Evolutionary conservation across 352 stramenopile species (phyloP), one percentile per base, ranked within the genome.

Genomic region (Phytopythium kandeliae): DNA sequence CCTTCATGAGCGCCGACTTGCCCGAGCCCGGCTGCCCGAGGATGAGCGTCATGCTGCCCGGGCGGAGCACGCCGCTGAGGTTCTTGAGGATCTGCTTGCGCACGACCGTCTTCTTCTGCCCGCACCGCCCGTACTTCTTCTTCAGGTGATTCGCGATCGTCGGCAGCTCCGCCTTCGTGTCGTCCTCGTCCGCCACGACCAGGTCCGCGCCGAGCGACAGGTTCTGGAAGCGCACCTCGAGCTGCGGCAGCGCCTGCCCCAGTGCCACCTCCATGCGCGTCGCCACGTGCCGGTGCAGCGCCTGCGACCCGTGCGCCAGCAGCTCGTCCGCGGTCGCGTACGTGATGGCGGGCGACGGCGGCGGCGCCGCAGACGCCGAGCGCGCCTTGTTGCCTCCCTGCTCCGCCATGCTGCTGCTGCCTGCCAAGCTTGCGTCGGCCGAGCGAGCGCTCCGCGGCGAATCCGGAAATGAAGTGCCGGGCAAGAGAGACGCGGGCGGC

Each of bases 81-180:
- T 49, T 34, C 30, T 67, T 54, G 17, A 69, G 48, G 42, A 69
- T 69, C 44, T 55, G 53, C 15, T 46, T 44, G 5, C 46, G 43
- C 46, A 52, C 52, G n/a, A 58, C 43, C 17, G 44, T 33, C 52
- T 58, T 58, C 44, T 58, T 58, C 38, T 47, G 31, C n/a, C 50
- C 28, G 50, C 50, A 56, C 13, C 41, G 25, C 16, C 52, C 52
- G 36, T 56, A 51, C 30, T n/a, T 30, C 44, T 64, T 58, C 54
- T 66, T 65, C 17, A 71, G 48, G 25, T 69, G 55, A 50, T 74
- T 73, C 5, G 50, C 25, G 34, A 77, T 54, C 33, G 67, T 77
- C 37, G 65, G 65, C 53, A 74, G 55, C 55, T 71, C 28, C 16
- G 42, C 44, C 11, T 51, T 42, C 22, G 33, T 33, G 34, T 51